Percentiles rank a stretch among this genome's conserved stretches.
These are phyloP conservation scores for Porogramme epimiltina DNA, from an alignment of 1,284 basidiomycete species.

Conservation along the genomic window DNA sequence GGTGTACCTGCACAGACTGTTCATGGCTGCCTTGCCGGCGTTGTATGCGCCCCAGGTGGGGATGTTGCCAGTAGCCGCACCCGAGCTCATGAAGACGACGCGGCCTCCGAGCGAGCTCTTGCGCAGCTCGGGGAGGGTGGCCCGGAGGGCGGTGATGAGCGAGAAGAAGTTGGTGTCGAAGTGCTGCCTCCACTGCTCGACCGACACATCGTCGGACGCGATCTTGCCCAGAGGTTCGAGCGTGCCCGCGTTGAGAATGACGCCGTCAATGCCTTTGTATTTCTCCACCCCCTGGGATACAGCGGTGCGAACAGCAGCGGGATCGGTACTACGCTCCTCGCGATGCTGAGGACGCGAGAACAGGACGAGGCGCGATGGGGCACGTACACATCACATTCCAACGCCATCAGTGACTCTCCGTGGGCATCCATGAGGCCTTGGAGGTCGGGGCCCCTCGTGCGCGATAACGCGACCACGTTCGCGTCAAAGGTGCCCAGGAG, in stretches of 20 bases:
- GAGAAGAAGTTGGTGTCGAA: constrained; percentile 89
- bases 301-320: constrained; percentile 53
- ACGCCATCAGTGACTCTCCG: constrained; percentile 46
- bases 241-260: constrained; percentile 81
- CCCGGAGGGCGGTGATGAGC: constrained; percentile 66
- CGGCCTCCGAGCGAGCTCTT: constrained; percentile 61
- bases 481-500: constrained; percentile 63
- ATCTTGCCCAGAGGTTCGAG: constrained; percentile 54
- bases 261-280: constrained; percentile 67
- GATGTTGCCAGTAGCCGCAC: constrained; percentile 70
- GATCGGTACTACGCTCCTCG: constrained; percentile 49
- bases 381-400: constrained; percentile 77
- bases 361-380: constrained; percentile 11
- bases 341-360: constrained; percentile 9
- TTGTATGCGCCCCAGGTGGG: constrained; percentile 82
- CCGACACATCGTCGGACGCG: constrained; percentile 34
- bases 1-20: constrained; percentile 72
- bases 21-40: constrained; percentile 83
- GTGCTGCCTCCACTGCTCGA: constrained; percentile 60
- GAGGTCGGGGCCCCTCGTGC: constrained; percentile 68
- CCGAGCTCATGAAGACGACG: constrained; percentile 82
- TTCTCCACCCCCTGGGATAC: constrained; percentile 48
- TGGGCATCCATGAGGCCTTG: constrained; percentile 49
- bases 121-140: constrained; percentile 68
- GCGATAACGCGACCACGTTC: constrained; percentile 76